Base-by-base conservation (phyloP, 2,329 filamentous ascomycete genomes). In the Fusarium stilboides region DNA sequence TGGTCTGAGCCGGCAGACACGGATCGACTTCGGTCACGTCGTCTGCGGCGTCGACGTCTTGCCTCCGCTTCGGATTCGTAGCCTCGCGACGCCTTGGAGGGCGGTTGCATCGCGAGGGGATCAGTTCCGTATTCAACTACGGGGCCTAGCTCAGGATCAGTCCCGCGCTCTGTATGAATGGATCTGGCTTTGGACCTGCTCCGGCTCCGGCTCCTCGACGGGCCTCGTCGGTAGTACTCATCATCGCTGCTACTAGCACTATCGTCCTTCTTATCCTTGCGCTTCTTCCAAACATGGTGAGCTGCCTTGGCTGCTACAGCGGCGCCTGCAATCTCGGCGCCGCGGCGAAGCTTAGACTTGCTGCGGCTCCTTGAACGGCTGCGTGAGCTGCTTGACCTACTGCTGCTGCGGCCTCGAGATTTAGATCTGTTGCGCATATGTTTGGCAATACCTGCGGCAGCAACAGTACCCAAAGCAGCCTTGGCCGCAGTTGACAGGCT, bases 101-200 rank as follows among this genome's bases (percentile, higher is more conserved):
- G 78, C 69, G 79, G 77, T 63, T 78, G 75, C 65, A 82, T 82
- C 70, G 80, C 79, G 69, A 91, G 82, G 73, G 88, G 87, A 70
- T 85, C 83, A 76, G 81, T 83, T 72, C 88, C 88, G 82, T 91
- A 91, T 78, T 90, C 87, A 85, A 91, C 87, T 84, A 90, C 68
- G 68, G 68, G 84, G 81, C 88, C 88, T 88, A 90, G 82, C 81
- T 89, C 87, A 82, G 84, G 85, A 87, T 90, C 88, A 89, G 86
- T 84, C 77, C 79, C 80, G 76, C 81, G 80, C 78, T 85, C 83
- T 73, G 83, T 83, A 80, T 83, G 80, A 78, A 79, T 80, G 81
- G 81, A 80, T 80, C 80, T 79, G 80, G 83, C 81, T 75, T 78
- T 77, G 79, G 86, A 87, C 80, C 84, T 85, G 81, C 83, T 85